Evolutionary conservation across 805 yeast genomes (phyloP).

Genomic region (Kazachstania martiniae): DNA sequence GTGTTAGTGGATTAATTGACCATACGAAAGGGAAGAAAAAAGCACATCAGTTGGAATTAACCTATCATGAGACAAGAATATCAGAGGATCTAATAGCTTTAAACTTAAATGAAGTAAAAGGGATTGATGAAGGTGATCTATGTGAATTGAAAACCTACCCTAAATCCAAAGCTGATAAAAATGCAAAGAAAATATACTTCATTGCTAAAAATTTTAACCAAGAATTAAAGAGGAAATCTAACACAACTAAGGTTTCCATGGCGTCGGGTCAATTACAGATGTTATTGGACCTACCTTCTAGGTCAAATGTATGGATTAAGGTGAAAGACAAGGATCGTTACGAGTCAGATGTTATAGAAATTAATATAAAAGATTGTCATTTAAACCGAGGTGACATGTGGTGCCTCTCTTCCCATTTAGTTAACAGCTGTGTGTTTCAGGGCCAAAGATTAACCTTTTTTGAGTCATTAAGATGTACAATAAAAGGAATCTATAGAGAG

Average conservation of each 20-base stretch:
- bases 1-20: not conserved
- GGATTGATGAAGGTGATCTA: constrained; percentile 60
- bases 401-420: constrained; percentile 55
- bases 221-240: constrained; percentile 18
- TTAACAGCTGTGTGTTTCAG: constrained; percentile 53
- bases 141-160: constrained; percentile 48
- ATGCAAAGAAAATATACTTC: constrained; percentile 33
- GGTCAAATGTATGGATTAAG: constrained; percentile 54
- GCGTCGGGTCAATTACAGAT: constrained; percentile 49
- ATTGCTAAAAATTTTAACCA: constrained; percentile 30
- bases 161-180: not conserved
- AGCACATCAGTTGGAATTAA: constrained; percentile 15
- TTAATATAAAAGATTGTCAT: constrained; percentile 69
- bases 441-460: constrained; percentile 57
- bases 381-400: constrained; percentile 91
- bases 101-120: constrained; percentile 49
- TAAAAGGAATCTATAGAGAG: constrained; percentile 48
- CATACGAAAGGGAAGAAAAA: not conserved
- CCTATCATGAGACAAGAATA: constrained; percentile 56
- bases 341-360: constrained; percentile 75
- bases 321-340: constrained; percentile 35
- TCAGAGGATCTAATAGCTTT: constrained; percentile 50
- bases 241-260: constrained; percentile 39
- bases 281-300: constrained; percentile 51
- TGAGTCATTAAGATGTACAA: constrained; percentile 49